Conservation (phyloP, 352 stramenopile species). For the Pelagophyceae sp. region DNA sequence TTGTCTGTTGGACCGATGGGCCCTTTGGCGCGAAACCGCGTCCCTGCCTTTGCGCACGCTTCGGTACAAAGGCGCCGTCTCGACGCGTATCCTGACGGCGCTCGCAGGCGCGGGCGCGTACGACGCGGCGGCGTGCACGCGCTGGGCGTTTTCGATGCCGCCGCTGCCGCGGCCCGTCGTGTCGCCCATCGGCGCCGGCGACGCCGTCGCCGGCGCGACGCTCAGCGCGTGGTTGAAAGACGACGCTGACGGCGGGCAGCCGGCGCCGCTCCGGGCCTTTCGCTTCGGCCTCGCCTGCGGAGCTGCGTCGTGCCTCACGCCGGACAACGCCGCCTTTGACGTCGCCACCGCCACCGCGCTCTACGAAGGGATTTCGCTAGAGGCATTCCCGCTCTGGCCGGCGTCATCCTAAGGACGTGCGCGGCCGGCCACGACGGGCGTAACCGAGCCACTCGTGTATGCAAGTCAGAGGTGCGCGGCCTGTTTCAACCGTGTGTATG, state of each 20-base stretch:
- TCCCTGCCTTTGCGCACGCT: too few species aligned
- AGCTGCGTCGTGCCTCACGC: neutral
- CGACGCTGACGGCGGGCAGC: neutral
- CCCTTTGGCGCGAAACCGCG: too few species aligned
- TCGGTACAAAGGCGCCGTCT: too few species aligned
- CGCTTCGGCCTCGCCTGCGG: conserved; percentile 1
- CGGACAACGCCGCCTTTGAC: conserved; percentile 13
- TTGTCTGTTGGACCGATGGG: conserved; percentile 5
- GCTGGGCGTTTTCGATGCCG: neutral
- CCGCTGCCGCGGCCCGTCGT: neutral
- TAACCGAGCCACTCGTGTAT: too few species aligned
- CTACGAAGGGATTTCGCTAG: neutral
- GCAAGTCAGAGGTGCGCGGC: too few species aligned
- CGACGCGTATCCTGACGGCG: too few species aligned
- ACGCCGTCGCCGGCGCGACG: conserved; percentile 7
- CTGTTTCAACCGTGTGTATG: too few species aligned
- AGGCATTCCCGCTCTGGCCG: neutral
- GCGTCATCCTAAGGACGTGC: too few species aligned
- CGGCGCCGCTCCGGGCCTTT: neutral
- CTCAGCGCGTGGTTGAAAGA: neutral
- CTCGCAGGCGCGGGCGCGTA: neutral
- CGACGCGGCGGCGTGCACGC: neutral
- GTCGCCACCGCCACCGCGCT: neutral
- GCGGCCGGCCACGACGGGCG: too few species aligned
- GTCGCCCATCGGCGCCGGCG: conserved; percentile 7